Base-by-base conservation (phyloP, 139 green algal species). In the Eudorina sp. region DNA sequence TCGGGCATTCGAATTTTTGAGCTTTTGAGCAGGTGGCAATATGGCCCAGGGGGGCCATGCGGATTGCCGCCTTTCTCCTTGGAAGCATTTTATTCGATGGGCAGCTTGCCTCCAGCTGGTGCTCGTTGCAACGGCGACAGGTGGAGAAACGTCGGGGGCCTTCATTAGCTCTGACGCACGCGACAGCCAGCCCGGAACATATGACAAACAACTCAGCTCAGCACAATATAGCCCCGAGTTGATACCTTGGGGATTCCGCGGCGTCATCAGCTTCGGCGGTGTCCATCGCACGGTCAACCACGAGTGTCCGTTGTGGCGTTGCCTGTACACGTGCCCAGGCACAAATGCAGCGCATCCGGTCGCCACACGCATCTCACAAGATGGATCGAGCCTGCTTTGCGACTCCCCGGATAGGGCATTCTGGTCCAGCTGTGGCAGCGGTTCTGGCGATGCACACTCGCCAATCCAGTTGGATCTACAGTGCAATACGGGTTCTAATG, bases 371-470 rank as follows among this genome's bases (percentile, higher is more conserved):
- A 40, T 19, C 6, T 53, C 70, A 19, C 14, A 53, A 14, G 70
- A 38, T 34, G 41, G 41, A 18, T 19, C 25, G 8, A 34, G 40
- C 36, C 1, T 36, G 25, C 8, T 53, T 34, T 79, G 70, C 43
- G 40, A 79, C 7, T 79, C 55, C 36, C 70, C 70, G 40, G 29
- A 14, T 38, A 53, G 31, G 7, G 19, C 23, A 34, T 58, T 79
- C 2, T 53, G 70, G 70, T 58, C 70, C 25, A 53, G 70, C 70
- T 79, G 70, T 79, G 38, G 38, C 70, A 79, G 38, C 70, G 55
- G 70, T n/a, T n/a, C n/a, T n/a, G n/a, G n/a, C n/a, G n/a, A n/a
- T n/a, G n/a, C n/a, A n/a, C n/a, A n/a, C n/a, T 9, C 0, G 14
- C 41, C 70, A 7, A 14, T 79, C 8, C 40, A 16, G 36, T 53